Percentiles rank a stretch among this genome's conserved stretches.
Conservation (phyloP, 1,284 basidiomycete genomes). For the Megacollybia platyphylla region DNA sequence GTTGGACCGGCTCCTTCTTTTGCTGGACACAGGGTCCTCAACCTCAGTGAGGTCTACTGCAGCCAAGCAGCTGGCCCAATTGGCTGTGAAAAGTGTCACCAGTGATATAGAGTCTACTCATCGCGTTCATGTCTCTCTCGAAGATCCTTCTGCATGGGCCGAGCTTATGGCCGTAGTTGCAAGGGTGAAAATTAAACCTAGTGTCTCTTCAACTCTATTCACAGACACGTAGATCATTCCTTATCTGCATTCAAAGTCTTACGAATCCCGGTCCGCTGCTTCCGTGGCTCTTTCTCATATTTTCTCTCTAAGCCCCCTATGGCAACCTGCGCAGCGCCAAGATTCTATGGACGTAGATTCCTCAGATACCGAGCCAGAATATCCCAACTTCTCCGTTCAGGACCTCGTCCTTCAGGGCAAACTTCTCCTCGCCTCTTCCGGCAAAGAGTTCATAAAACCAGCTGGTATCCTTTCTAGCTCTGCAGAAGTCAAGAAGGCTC, state of each 20-base stretch:
- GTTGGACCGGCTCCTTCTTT: slow-evolving; percentile 84
- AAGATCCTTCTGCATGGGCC: slow-evolving; percentile 63
- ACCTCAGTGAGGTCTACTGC: slow-evolving; percentile 79
- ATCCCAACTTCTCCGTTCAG: slow-evolving; percentile 63
- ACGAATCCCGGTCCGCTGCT: slow-evolving; percentile 78
- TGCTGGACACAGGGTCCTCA: slow-evolving; percentile 86
- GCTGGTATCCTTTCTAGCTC: slow-evolving; percentile 55
- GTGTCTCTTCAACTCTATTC: slow-evolving; percentile 1
- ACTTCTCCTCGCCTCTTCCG: slow-evolving; percentile 75
- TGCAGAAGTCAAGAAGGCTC: slow-evolving; percentile 67
- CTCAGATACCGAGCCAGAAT: slow-evolving; percentile 34
- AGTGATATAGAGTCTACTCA: slow-evolving; percentile 59
- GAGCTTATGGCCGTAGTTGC: slow-evolving; percentile 77
- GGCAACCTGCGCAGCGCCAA: slow-evolving; percentile 43
- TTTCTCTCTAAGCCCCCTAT: slow-evolving; percentile 72
- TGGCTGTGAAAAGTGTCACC: slow-evolving; percentile 77
- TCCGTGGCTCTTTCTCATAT: slow-evolving; percentile 80
- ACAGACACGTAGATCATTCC: slow-evolving; percentile 58
- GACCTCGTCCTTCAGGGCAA: slow-evolving; percentile 66
- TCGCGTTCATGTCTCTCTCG: slow-evolving; percentile 42
- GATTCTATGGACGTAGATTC: slow-evolving; percentile 10
- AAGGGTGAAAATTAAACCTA: slow-evolving; percentile 34
- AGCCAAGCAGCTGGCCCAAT: slow-evolving; percentile 84
- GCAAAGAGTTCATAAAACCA: slow-evolving; percentile 74
- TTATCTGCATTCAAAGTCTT: slow-evolving; percentile 77